phyloP scores from a whole-genome alignment of 2,329 filamentous ascomycete species.

The Tolypocladium tropicale region DNA sequence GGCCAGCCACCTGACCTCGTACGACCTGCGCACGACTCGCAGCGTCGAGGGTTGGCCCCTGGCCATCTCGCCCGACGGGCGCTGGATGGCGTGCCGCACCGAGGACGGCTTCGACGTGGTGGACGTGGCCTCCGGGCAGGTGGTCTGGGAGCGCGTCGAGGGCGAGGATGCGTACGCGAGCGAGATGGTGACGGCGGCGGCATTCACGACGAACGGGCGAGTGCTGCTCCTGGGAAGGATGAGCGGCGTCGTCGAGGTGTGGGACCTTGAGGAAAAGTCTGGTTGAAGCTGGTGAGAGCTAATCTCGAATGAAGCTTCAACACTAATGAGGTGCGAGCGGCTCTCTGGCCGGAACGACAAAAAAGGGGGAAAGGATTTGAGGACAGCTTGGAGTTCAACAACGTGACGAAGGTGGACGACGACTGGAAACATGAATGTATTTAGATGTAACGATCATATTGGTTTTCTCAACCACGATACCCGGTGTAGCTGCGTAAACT shows the following conservation, averaged over 20 bases:
- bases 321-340: too few relatives aligned
- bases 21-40: slow-evolving; percentile 23
- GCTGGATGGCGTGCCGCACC: slow-evolving; percentile 27
- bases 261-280: slow-evolving; percentile 14
- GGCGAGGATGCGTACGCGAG: slow-evolving; percentile 3
- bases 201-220: slow-evolving; percentile 20
- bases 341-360: too few relatives aligned
- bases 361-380: too few relatives aligned
- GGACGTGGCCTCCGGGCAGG: slow-evolving; percentile 21
- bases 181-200: slow-evolving; percentile 22
- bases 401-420: too few relatives aligned
- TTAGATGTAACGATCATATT: too few relatives aligned
- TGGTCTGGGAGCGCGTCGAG: slow-evolving; percentile 16
- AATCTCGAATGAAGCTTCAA: too few relatives aligned
- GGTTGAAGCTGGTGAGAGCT: not conserved
- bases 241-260: slow-evolving; percentile 22
- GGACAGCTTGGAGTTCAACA: too few relatives aligned
- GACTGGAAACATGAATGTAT: too few relatives aligned
- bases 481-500: too few relatives aligned
- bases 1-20: slow-evolving; percentile 21
- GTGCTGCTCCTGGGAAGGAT: slow-evolving; percentile 23
- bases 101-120: slow-evolving; percentile 31
- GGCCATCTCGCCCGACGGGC: slow-evolving; percentile 25
- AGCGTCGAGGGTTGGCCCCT: slow-evolving; percentile 29
- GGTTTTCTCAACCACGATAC: too few relatives aligned